These are phyloP conservation scores for Colletotrichum lini DNA, from an alignment of 2,329 filamentous ascomycete genomes.

Conservation along the genomic window DNA sequence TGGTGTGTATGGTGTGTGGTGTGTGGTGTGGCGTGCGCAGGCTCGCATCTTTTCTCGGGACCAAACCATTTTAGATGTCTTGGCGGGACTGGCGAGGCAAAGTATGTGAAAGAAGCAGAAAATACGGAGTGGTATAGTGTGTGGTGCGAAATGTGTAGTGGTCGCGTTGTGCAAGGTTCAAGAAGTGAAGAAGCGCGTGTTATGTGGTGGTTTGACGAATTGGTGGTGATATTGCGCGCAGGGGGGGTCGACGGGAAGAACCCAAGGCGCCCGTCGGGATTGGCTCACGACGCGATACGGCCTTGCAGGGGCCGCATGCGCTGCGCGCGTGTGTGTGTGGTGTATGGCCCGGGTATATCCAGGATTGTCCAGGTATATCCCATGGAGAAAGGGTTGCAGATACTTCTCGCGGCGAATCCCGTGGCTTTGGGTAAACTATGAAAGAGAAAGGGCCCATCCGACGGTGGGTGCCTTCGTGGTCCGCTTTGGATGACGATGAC, in stretches of 20 bases:
- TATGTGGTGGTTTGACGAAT: constrained; percentile 16
- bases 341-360: not conserved
- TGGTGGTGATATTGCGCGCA: constrained; percentile 20
- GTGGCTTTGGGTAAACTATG: constrained; percentile 7
- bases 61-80: constrained; percentile 16
- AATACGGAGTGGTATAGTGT: not conserved
- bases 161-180: constrained; percentile 23
- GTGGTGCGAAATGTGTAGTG: constrained; percentile 5
- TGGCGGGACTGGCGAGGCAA: not conserved
- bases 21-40: not conserved
- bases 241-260: constrained; percentile 32
- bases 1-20: constrained; percentile 12
- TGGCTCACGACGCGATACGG: constrained; percentile 36
- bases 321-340: constrained; percentile 12
- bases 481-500: constrained; percentile 8
- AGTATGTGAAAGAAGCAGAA: constrained; percentile 2
- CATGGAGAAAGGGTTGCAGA: not conserved
- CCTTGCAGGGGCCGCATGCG: not conserved
- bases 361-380: not conserved
- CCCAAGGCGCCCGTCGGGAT: constrained; percentile 13
- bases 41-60: not conserved
- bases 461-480: not conserved
- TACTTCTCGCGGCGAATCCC: constrained; percentile 16
- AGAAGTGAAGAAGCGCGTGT: constrained; percentile 20
- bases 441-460: not conserved